Evolutionary conservation across 208 protist species (phyloP).

Genomic region (Sergeia podlipaevii): DNA sequence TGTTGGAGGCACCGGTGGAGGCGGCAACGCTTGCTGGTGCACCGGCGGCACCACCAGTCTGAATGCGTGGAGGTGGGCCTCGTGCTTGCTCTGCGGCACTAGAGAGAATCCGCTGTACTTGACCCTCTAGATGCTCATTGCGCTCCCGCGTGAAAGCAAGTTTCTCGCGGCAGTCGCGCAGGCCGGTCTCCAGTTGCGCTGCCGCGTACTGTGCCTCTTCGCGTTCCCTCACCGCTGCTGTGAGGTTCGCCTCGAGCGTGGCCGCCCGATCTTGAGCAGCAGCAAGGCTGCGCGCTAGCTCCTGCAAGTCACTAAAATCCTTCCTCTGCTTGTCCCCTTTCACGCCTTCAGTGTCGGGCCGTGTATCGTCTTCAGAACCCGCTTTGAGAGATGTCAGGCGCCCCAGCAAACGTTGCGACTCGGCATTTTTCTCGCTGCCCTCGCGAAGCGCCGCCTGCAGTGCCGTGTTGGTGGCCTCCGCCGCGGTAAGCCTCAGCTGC

Average conservation of each 20-base stretch:
- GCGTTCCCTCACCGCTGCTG: not conserved
- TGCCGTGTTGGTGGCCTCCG: not conserved
- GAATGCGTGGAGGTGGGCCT: not conserved
- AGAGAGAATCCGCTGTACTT: slow-evolving; percentile 56
- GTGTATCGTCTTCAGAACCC: too few relatives aligned
- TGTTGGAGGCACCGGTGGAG: not conserved
- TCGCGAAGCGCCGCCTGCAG: not conserved
- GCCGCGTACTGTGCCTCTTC: slow-evolving; percentile 18
- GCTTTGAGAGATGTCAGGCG: too few relatives aligned
- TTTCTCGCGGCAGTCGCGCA: slow-evolving; percentile 20
- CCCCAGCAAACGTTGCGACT: too few relatives aligned
- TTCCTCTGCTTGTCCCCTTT: too few relatives aligned
- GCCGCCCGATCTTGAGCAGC: slow-evolving; percentile 1
- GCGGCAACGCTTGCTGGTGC: not conserved
- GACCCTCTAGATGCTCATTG: slow-evolving; percentile 56
- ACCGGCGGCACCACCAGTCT: too few relatives aligned
- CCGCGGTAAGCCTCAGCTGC: not conserved
- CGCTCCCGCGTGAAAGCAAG: slow-evolving; percentile 41
- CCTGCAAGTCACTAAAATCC: too few relatives aligned
- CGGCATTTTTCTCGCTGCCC: too few relatives aligned
- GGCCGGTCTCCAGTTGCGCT: slow-evolving; percentile 16
- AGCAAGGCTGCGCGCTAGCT: not conserved
- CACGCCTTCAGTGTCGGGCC: too few relatives aligned
- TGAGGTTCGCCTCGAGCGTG: not conserved
- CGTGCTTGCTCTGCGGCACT: too few relatives aligned